Base-by-base conservation (phyloP, 108 stramenopile genomes). In the Craspedostauros australis region DNA sequence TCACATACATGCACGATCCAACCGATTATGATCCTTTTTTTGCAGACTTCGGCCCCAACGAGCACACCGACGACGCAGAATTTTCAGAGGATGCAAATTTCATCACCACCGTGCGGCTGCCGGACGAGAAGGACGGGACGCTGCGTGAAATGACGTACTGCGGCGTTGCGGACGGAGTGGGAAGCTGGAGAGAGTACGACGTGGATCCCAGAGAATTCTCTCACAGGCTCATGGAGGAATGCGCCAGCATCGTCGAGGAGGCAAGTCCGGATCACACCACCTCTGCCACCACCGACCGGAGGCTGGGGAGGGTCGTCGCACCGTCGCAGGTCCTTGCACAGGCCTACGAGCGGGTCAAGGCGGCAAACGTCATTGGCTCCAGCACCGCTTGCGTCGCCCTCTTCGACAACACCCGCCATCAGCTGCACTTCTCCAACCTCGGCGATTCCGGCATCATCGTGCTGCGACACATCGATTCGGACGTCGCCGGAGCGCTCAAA, bases 131-230 rank as follows among this genome's bases (percentile, higher is more conserved):
- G 7, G 79, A 71, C n/a, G 62, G 57, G 36, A 52, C 60, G 3
- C 42, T 79, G 46, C 72, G 74, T 44, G 76, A 83, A 27, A 62
- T 87, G 16, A 75, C 79, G 34, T 95, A 94, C 57, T 75, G 88
- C 54, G 94, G 94, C 22, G 88, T 97, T 28, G 96, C 94, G 5
- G 96, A 97, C 60, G 96, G 96, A 8, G 96, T 97, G n/a, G 96
- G 96, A 3, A 82, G 82, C 53, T 97, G 96, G 96, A 71, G 94
- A 54, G 84, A 91, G 60, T 94, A 91, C 46, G 83, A 86, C 12
- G 94, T 97, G 16, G 94, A 97, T 70, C 96, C 96, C 0, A 48
- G 94, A 31, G 70, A 73, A n/a, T 95, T 92, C 76, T 80, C 89
- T 12, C 75, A 81, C 37, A 73, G 66, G 12, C 70, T 96, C 1